A percentile compares a stretch with the other conserved stretches of the same genome.
Conservation (phyloP, 2,329 filamentous ascomycete species). For the Coleophoma eucalyptorum region DNA sequence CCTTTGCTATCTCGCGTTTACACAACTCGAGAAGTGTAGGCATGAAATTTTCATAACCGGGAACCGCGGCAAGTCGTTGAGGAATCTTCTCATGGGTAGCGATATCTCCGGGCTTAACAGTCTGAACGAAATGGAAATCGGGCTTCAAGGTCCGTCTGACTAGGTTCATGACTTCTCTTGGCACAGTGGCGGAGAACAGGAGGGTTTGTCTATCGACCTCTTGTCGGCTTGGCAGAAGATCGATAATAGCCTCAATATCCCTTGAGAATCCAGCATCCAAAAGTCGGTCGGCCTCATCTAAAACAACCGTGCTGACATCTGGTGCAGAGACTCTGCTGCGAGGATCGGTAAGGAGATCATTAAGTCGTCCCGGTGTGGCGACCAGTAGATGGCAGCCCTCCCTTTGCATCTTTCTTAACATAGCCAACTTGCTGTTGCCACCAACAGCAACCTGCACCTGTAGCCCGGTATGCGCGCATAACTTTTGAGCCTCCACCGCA, state of each 20-base stretch:
- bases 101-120: slow-evolving; percentile 73
- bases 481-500: slow-evolving; percentile 64
- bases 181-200: slow-evolving; percentile 92
- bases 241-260: slow-evolving; percentile 59
- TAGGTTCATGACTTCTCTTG: slow-evolving; percentile 74
- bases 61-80: slow-evolving; percentile 66
- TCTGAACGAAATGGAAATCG: slow-evolving; percentile 85
- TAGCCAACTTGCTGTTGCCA: slow-evolving; percentile 68
- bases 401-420: slow-evolving; percentile 29
- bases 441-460: slow-evolving; percentile 78
- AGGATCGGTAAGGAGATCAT: slow-evolving; percentile 68
- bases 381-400: slow-evolving; percentile 89
- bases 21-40: slow-evolving; percentile 61
- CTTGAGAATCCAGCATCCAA: slow-evolving; percentile 83
- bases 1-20: slow-evolving; percentile 30
- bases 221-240: slow-evolving; percentile 56
- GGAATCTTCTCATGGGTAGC: slow-evolving; percentile 84
- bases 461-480: slow-evolving; percentile 23
- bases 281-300: slow-evolving; percentile 98
- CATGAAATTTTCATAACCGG: slow-evolving; percentile 71
- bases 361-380: slow-evolving; percentile 83
- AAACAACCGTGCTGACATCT: slow-evolving; percentile 83
- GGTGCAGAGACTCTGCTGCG: slow-evolving; percentile 28
- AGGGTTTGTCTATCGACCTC: slow-evolving; percentile 80
- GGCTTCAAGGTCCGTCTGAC: slow-evolving; percentile 72